Evolutionary conservation across 352 stramenopile species (phyloP), one percentile per base, ranked within the genome.

Genomic region (Peronospora destructor): DNA sequence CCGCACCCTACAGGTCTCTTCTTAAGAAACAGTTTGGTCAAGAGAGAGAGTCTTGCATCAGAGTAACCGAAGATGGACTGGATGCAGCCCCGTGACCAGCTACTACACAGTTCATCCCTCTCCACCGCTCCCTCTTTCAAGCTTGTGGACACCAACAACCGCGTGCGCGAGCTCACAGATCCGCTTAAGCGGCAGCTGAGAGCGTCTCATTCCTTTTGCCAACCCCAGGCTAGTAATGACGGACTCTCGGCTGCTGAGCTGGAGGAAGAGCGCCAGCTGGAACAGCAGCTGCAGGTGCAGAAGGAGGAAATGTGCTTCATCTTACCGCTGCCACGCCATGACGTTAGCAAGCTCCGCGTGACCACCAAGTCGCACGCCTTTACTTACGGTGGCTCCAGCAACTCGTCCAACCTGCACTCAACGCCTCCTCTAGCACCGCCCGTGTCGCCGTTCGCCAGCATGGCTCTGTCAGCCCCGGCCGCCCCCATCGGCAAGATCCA

Each of bases 251-350:
- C 68, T n/a, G 72, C 63, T 12, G 72, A 84, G 23, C 37, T 80
- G 6, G 76, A 82, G 38, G 75, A 85, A 23, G 70, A 85, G 45
- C 71, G 68, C 13, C 75, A 84, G 43, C 68, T 89, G 12, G 73
- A 81, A 50, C 73, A 87, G 60, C 78, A 90, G 62, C 67, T 90
- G 8, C 67, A 73, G 46, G 65, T 79, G 40, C 78, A 90, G 54
- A 75, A 77, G 17, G 73, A 90, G 47, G 78, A 90, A 53, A 90
- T 90, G 78, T 79, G 75, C 59, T 85, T 89, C 32, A 65, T 79
- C 16, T 70, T 71, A n/a, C 66, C 68, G 12, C 49, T 71, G 35
- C 68, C 73, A 21, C 69, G 72, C 5, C 68, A 61, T 44, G 67
- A 76, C 34, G 32, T 41, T 28, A 29, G 34, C 36, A 49, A 53